Conservation (phyloP, 2,329 filamentous ascomycete genomes). For the Podosphaera xanthii region DNA sequence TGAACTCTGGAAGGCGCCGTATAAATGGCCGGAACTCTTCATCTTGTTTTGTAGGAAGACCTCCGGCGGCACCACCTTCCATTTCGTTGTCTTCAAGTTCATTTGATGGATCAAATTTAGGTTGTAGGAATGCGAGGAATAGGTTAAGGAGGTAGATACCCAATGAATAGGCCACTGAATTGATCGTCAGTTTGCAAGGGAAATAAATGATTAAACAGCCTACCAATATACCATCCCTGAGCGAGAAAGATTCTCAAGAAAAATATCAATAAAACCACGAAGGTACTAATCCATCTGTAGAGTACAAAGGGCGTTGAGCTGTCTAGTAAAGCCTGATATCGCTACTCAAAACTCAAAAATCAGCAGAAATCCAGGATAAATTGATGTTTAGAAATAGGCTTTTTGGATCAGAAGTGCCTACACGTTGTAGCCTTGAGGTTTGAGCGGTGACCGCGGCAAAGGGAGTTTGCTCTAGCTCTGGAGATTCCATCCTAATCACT, state of each 20-base stretch:
- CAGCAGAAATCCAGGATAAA: not conserved
- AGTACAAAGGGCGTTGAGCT: slow-evolving; percentile 72
- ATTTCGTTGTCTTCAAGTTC: slow-evolving; percentile 81
- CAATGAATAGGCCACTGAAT: slow-evolving; percentile 74
- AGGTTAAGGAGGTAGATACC: slow-evolving; percentile 98
- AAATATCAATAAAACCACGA: slow-evolving; percentile 51
- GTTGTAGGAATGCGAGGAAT: slow-evolving; percentile 93
- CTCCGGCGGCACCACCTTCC: slow-evolving; percentile 68
- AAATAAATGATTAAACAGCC: slow-evolving; percentile 6
- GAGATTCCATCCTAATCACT: slow-evolving; percentile 45
- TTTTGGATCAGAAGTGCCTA: slow-evolving; percentile 21
- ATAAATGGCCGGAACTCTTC: slow-evolving; percentile 98
- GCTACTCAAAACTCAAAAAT: slow-evolving; percentile 25
- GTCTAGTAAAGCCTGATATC: slow-evolving; percentile 87
- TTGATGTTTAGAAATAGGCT: not conserved
- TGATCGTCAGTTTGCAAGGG: not conserved
- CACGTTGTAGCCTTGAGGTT: slow-evolving; percentile 50
- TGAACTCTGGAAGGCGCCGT: slow-evolving; percentile 88
- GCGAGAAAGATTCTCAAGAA: slow-evolving; percentile 73
- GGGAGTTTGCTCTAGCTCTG: slow-evolving; percentile 73
- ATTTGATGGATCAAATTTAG: slow-evolving; percentile 95
- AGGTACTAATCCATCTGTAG: slow-evolving; percentile 84
- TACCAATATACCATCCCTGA: slow-evolving; percentile 98
- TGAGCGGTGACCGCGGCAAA: slow-evolving; percentile 78
- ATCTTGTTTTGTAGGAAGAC: slow-evolving; percentile 80